Conservation (phyloP, 352 stramenopile genomes). For the Globisporangium perplexum region DNA sequence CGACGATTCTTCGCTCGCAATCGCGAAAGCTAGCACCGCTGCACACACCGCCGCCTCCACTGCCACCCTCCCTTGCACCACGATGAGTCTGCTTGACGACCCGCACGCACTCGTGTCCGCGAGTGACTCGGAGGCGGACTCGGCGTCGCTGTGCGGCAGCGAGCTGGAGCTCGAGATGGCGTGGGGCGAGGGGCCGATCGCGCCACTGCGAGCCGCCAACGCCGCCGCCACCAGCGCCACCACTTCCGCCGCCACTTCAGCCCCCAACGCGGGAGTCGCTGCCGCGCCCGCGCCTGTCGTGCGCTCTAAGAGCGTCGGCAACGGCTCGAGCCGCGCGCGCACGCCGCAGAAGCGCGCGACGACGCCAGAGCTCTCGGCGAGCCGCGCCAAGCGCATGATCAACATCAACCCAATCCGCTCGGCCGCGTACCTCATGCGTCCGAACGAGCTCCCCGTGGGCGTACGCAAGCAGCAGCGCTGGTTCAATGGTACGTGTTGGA, state of each 20-base stretch:
- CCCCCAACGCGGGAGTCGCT: neutral
- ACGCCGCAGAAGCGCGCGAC: constrained; percentile 60
- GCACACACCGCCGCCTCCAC: no score
- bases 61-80: no score
- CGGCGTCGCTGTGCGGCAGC: constrained; percentile 64
- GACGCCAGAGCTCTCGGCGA: constrained; percentile 34
- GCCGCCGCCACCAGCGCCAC: constrained; percentile 2
- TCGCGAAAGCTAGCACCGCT: no score
- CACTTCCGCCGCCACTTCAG: neutral
- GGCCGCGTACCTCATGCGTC: constrained; percentile 52
- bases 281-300: constrained; percentile 9
- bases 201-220: constrained; percentile 38
- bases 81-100: constrained; percentile 14
- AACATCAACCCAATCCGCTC: constrained; percentile 77
- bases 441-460: constrained; percentile 62
- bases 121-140: constrained; percentile 61
- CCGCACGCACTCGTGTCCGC: constrained; percentile 14
- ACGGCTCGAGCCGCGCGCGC: constrained; percentile 51
- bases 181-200: constrained; percentile 71
- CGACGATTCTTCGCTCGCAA: no score
- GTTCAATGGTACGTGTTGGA: constrained; percentile 58
- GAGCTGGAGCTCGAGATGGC: constrained; percentile 75
- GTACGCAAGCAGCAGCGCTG: constrained; percentile 77
- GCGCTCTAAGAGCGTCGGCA: constrained; percentile 52
- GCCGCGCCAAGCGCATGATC: constrained; percentile 67